Evolutionary conservation across 1,284 basidiomycete genomes (phyloP).

Genomic region (Kwoniella shivajii): DNA sequence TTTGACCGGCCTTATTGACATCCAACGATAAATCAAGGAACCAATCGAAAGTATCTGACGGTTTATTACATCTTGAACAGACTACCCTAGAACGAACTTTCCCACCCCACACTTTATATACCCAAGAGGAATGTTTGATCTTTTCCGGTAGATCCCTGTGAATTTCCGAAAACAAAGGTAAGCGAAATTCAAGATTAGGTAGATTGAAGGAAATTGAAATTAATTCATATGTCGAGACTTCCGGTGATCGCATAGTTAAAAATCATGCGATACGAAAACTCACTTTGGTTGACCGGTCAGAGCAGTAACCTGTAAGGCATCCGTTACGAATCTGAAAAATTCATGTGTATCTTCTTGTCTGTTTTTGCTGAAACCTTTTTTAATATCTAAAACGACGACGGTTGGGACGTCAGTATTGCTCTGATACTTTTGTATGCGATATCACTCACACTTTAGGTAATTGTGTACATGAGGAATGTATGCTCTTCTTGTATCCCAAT

Average conservation of each 20-base stretch:
- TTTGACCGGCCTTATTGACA: conserved; percentile 62
- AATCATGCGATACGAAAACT: conserved; percentile 11
- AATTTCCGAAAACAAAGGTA: background rate
- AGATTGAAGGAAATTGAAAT: background rate
- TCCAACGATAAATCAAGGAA: conserved; percentile 92
- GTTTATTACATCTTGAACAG: conserved; percentile 79
- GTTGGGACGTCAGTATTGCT: background rate
- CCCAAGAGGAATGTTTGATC: conserved; percentile 86
- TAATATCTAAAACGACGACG: conserved; percentile 73
- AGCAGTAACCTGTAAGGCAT: conserved; percentile 84
- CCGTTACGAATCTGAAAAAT: conserved; percentile 92
- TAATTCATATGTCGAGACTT: background rate
- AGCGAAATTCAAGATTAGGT: conserved; percentile 6
- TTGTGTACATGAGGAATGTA: conserved; percentile 66
- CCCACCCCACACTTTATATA: conserved; percentile 93
- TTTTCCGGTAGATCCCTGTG: conserved; percentile 74
- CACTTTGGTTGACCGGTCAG: conserved; percentile 72
- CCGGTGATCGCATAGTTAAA: background rate
- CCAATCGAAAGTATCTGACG: conserved; percentile 95
- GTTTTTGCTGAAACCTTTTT: conserved; percentile 85
- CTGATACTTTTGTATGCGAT: background rate
- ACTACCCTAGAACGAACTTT: conserved; percentile 87
- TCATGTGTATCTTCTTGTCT: conserved; percentile 98
- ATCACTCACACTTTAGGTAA: conserved; percentile 67
- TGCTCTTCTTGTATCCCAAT: conserved; percentile 34